Conservation (phyloP, 345 rosid species). For the Orychophragmus violaceus region DNA sequence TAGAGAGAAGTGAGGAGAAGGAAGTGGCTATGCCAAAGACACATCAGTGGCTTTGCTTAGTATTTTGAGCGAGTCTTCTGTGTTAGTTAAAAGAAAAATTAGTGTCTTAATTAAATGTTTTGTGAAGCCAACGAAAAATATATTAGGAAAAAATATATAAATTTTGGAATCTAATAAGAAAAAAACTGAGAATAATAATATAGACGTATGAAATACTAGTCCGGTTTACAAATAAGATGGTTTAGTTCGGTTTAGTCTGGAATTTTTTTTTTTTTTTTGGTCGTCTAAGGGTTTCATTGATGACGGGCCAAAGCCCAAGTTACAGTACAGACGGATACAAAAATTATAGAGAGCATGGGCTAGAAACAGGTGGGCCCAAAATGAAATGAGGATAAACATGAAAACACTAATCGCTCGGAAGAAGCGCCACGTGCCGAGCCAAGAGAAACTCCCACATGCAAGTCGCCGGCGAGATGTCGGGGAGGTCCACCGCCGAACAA, state of each 20-base stretch:
- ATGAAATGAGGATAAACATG: too few species aligned
- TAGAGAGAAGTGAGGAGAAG: conserved; percentile 14
- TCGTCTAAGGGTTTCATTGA: too few species aligned
- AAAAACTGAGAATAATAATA: neutral
- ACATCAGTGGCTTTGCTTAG: conserved; percentile 17
- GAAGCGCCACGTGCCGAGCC: too few species aligned
- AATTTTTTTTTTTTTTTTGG: too few species aligned
- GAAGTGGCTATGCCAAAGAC: conserved; percentile 6
- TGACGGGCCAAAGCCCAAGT: too few species aligned
- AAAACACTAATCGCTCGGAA: too few species aligned
- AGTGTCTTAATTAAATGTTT: neutral
- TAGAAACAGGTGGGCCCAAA: too few species aligned
- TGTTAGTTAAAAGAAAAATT: neutral
- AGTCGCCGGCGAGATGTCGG: too few species aligned
- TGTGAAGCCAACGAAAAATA: neutral
- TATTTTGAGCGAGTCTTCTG: conserved; percentile 30
- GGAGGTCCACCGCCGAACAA: too few species aligned
- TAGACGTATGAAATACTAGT: neutral
- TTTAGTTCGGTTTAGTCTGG: neutral
- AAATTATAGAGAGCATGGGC: too few species aligned
- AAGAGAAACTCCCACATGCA: too few species aligned
- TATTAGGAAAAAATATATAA: neutral
- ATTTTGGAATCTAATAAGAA: neutral
- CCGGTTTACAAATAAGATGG: neutral
- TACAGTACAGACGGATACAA: too few species aligned